phyloP scores from a whole-genome alignment of 2,329 filamentous ascomycete genomes.

The Eutypella sp. region DNA sequence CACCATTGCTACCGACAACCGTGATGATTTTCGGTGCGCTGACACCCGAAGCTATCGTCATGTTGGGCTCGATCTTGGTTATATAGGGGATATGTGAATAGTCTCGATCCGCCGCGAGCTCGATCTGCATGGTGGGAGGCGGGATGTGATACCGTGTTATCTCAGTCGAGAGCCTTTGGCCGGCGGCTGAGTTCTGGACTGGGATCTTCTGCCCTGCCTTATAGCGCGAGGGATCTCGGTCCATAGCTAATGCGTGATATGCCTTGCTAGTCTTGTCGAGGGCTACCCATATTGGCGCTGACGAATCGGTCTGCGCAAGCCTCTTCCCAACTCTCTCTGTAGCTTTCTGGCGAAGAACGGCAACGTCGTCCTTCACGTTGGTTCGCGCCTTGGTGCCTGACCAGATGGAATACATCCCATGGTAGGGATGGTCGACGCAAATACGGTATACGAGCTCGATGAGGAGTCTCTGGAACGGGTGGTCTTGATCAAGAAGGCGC shows the following conservation, averaged over 20 bases:
- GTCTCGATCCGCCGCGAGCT: constrained; percentile 65
- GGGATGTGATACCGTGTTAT: constrained; percentile 67
- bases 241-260: constrained; percentile 60
- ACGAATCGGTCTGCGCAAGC: constrained; percentile 49
- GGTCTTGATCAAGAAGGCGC: constrained; percentile 68
- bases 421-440: constrained; percentile 88
- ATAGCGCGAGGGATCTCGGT: constrained; percentile 58
- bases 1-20: constrained; percentile 70
- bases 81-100: constrained; percentile 77
- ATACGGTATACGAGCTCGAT: constrained; percentile 73
- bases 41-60: constrained; percentile 83
- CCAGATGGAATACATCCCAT: constrained; percentile 96
- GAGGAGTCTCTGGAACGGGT: constrained; percentile 71
- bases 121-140: constrained; percentile 82
- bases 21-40: constrained; percentile 94
- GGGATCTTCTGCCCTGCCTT: constrained; percentile 61
- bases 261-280: constrained; percentile 69
- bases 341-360: constrained; percentile 67
- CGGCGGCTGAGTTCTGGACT: constrained; percentile 57
- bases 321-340: constrained; percentile 63
- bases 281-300: constrained; percentile 58
- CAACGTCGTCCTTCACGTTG: constrained; percentile 68
- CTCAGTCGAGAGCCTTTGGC: constrained; percentile 56
- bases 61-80: constrained; percentile 63
- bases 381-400: constrained; percentile 67